Percentiles rank a stretch among this genome's conserved stretches.
Evolutionary conservation across 108 stramenopile species (phyloP).

Genomic region (Discostella pseudostelligera): DNA sequence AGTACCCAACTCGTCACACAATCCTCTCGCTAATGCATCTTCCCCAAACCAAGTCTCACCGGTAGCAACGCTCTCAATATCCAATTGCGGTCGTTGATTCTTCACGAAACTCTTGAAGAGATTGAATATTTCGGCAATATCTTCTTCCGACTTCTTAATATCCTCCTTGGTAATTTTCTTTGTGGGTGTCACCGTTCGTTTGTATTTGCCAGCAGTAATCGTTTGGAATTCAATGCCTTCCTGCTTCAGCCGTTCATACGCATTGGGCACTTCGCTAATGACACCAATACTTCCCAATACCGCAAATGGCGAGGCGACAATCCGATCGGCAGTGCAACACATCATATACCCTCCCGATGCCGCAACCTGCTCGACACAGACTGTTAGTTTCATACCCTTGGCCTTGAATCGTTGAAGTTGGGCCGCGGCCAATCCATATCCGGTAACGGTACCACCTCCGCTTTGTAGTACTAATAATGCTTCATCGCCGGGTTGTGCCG

Average conservation of each 20-base stretch:
- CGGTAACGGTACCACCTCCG: constrained; percentile 93
- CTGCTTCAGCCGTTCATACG: constrained; percentile 81
- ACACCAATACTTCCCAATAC: constrained; percentile 91
- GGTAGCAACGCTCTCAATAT: constrained; percentile 89
- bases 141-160: constrained; percentile 76
- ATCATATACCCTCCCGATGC: constrained; percentile 86
- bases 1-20: constrained; percentile 89
- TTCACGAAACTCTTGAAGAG: constrained; percentile 85
- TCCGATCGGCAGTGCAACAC: constrained; percentile 80
- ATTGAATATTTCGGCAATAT: constrained; percentile 75
- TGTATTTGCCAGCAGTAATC: constrained; percentile 92
- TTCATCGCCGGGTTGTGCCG: constrained; percentile 85
- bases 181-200: constrained; percentile 89
- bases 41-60: constrained; percentile 95
- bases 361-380: constrained; percentile 94
- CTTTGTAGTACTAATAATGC: constrained; percentile 80
- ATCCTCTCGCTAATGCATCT: constrained; percentile 75
- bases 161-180: constrained; percentile 90
- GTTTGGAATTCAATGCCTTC: constrained; percentile 94
- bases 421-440: constrained; percentile 90
- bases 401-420: constrained; percentile 83
- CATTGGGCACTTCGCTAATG: constrained; percentile 89
- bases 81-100: constrained; percentile 77
- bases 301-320: constrained; percentile 82
- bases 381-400: constrained; percentile 77